Conservation (phyloP, 768 basidiomycete species). For the Podaxis sp. region DNA sequence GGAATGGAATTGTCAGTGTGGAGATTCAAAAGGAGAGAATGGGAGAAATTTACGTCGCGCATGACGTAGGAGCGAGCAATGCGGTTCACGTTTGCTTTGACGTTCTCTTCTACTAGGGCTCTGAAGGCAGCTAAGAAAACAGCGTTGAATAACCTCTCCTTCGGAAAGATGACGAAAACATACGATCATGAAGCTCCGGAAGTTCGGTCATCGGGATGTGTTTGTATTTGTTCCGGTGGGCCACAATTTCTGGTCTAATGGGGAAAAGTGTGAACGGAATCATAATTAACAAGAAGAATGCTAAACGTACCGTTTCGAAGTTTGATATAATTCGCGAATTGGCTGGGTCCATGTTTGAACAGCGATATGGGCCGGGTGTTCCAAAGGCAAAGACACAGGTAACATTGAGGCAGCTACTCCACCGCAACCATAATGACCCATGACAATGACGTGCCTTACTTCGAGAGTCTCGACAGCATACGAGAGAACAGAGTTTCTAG, state of each 20-base stretch:
- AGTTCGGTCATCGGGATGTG: constrained; percentile 21
- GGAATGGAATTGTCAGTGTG: neutral
- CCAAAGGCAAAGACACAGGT: constrained; percentile 15
- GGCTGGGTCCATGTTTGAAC: constrained; percentile 42
- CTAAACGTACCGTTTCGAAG: constrained; percentile 30
- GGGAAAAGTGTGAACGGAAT: neutral
- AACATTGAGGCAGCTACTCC: constrained; percentile 31
- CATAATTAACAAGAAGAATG: neutral
- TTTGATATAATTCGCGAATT: constrained; percentile 36
- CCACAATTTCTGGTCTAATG: constrained; percentile 34
- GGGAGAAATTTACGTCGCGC: constrained; percentile 24
- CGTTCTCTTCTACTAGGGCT: constrained; percentile 45
- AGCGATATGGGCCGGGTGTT: constrained; percentile 25
- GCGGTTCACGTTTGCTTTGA: constrained; percentile 31
- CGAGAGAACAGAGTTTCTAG: constrained; percentile 29
- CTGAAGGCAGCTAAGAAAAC: constrained; percentile 35
- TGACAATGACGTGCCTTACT: constrained; percentile 31
- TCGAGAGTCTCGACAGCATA: constrained; percentile 28
- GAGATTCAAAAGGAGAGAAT: neutral
- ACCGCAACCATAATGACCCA: constrained; percentile 33
- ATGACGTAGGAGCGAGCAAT: constrained; percentile 29
- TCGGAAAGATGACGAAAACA: constrained; percentile 16
- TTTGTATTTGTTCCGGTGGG: constrained; percentile 28
- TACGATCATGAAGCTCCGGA: constrained; percentile 31
- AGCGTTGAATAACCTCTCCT: neutral